These are phyloP conservation scores for Miscanthus lutarioriparius DNA, from an alignment of 176 grass and related monocot genomes.

Conservation along the genomic window DNA sequence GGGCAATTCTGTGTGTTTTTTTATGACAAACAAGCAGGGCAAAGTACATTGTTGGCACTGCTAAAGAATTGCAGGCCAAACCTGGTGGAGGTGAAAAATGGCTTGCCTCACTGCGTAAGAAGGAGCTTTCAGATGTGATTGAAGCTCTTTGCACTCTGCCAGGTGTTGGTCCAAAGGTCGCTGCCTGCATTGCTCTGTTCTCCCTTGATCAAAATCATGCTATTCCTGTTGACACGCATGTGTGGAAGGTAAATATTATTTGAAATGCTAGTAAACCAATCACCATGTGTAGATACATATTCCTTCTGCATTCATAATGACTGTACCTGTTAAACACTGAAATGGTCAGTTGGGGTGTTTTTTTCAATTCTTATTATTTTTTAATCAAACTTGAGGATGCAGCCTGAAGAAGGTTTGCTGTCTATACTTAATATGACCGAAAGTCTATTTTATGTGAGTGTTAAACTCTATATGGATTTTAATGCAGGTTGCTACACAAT, in stretches of 20 bases:
- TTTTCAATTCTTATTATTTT: background rate
- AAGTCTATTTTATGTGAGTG: slow-evolving; percentile 7
- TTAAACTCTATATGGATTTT: slow-evolving; percentile 11
- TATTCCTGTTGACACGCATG: slow-evolving; percentile 94
- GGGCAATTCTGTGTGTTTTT: background rate
- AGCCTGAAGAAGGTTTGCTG: background rate
- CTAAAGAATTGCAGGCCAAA: slow-evolving; percentile 64
- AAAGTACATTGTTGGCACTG: slow-evolving; percentile 84
- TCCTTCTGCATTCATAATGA: background rate
- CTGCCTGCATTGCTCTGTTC: slow-evolving; percentile 90
- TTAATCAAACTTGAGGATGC: background rate
- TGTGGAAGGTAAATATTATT: slow-evolving; percentile 70
- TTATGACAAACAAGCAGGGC: slow-evolving; percentile 51
- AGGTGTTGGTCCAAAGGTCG: slow-evolving; percentile 93
- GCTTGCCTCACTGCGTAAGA: slow-evolving; percentile 66
- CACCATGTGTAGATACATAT: background rate
- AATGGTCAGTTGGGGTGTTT: background rate
- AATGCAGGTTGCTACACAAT: slow-evolving; percentile 78
- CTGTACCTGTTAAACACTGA: background rate
- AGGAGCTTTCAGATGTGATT: slow-evolving; percentile 67
- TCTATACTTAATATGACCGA: slow-evolving; percentile 11
- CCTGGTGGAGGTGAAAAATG: slow-evolving; percentile 78
- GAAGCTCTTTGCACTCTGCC: slow-evolving; percentile 88
- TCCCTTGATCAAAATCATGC: slow-evolving; percentile 94
- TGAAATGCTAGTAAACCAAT: slow-evolving; percentile 1